Conservation (phyloP, 257 asterid genomes). For the Cinchona pubescens region DNA sequence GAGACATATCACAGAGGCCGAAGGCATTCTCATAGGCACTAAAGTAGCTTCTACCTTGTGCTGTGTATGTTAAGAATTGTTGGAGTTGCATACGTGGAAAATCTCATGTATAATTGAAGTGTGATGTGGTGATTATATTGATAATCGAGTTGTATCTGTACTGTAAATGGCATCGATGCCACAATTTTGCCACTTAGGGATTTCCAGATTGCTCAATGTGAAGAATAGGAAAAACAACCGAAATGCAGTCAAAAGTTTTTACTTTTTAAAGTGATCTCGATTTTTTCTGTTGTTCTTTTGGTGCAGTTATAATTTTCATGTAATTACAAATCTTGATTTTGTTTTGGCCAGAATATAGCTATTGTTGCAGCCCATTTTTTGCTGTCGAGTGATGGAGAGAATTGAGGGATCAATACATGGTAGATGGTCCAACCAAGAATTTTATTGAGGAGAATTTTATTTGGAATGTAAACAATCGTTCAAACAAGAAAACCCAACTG, state of each 20-base stretch:
- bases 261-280: not conserved
- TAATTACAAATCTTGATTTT: not conserved
- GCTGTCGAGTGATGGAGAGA: not conserved
- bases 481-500: not conserved
- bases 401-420: not conserved
- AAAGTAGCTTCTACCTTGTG: slow-evolving; percentile 9
- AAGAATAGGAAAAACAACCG: not conserved
- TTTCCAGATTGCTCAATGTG: not conserved
- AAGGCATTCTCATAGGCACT: slow-evolving; percentile 84
- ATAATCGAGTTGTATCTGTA: slow-evolving; percentile 6
- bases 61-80: not conserved
- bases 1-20: slow-evolving; percentile 52
- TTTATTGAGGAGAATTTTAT: not conserved
- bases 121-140: not conserved
- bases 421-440: too few species aligned
- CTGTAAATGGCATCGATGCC: slow-evolving; percentile 22
- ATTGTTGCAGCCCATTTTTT: not conserved
- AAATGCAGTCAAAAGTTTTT: not conserved
- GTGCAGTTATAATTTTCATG: not conserved
- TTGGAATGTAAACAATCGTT: not conserved
- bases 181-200: slow-evolving; percentile 19
- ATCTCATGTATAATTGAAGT: not conserved
- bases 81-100: not conserved
- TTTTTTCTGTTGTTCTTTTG: not conserved
- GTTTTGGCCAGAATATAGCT: not conserved